Evolutionary conservation across 2,329 filamentous ascomycete genomes (phyloP).

Genomic region (Chrysosporium queenslandicum): DNA sequence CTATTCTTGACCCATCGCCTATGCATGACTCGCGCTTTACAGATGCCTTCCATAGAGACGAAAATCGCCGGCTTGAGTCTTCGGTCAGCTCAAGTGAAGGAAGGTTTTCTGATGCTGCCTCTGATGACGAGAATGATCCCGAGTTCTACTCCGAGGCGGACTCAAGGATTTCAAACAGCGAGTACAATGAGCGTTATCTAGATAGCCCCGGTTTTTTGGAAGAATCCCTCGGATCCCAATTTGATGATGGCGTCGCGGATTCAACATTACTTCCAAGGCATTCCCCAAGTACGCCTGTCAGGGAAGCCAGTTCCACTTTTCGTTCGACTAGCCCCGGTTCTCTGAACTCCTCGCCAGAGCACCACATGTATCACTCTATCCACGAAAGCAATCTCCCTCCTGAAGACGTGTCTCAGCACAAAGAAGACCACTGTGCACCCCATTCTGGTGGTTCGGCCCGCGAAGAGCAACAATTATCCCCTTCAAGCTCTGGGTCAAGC

Average conservation of each 20-base stretch:
- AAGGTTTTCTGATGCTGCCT: conserved; percentile 35
- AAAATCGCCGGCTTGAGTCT: conserved; percentile 21
- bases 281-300: not conserved
- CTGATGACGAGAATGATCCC: conserved; percentile 26
- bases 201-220: conserved; percentile 34
- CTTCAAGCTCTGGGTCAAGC: not conserved
- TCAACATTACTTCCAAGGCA: conserved; percentile 17
- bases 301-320: conserved; percentile 13
- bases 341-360: conserved; percentile 11
- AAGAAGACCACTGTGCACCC: not conserved
- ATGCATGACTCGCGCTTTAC: conserved; percentile 13
- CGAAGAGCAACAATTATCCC: no score
- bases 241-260: conserved; percentile 26
- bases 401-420: not conserved
- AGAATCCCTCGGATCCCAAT: conserved; percentile 30
- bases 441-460: not conserved
- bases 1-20: conserved; percentile 27
- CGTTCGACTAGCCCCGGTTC: conserved; percentile 16
- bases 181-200: conserved; percentile 24
- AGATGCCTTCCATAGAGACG: not conserved
- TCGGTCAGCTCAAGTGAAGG: conserved; percentile 32
- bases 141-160: conserved; percentile 24
- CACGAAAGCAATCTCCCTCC: conserved; percentile 3
- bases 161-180: conserved; percentile 21
- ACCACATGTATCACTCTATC: conserved; percentile 9